Conservation (phyloP, 208 protist genomes). For the Angomonas deanei region DNA sequence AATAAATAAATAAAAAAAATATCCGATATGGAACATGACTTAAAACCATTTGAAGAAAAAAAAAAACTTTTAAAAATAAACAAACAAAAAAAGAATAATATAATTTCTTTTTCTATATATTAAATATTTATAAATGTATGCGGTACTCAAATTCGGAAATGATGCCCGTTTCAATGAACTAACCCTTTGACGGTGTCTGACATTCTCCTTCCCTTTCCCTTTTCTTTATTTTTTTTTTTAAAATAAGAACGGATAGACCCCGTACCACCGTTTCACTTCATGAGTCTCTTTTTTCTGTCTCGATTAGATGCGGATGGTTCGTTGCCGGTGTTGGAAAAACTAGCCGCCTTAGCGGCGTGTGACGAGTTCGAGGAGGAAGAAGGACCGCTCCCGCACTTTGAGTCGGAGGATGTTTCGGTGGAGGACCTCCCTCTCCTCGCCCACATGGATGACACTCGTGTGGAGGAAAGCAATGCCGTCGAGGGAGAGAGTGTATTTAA, state of each 20-base stretch:
- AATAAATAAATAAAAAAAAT: constrained; percentile 1
- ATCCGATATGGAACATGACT: neutral
- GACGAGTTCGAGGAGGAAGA: neutral
- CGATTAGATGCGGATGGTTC: neutral
- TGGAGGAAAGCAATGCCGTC: no score
- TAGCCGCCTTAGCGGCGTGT: neutral
- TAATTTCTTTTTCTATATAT: no score
- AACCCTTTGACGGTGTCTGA: no score
- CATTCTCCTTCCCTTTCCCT: no score
- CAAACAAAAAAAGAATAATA: neutral
- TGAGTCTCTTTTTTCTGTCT: neutral
- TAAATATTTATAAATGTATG: no score
- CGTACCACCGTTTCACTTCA: no score
- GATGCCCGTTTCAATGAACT: no score
- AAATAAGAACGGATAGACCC: no score
- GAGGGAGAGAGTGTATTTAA: no score
- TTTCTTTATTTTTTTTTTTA: no score
- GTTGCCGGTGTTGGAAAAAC: neutral
- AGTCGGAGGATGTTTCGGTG: neutral
- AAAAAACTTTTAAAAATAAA: neutral
- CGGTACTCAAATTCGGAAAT: no score
- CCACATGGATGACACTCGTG: neutral
- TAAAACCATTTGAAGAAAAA: neutral
- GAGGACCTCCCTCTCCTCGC: neutral
- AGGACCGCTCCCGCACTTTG: neutral